phyloP scores from a whole-genome alignment of 2,329 filamentous ascomycete genomes.

The Ceratocystis papillata region DNA sequence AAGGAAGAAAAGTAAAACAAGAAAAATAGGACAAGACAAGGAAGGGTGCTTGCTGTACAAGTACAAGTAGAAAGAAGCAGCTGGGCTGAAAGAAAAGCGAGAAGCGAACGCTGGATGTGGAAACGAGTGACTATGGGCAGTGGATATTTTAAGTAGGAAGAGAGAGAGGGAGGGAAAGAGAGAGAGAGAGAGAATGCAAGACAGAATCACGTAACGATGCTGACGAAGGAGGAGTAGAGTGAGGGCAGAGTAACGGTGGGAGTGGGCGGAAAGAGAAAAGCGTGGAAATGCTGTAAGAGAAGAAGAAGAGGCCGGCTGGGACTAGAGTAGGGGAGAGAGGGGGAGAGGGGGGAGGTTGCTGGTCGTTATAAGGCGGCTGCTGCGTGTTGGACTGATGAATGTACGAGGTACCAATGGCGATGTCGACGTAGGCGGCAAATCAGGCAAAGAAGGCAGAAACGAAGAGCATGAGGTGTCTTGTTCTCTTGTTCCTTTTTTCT shows the following conservation, averaged over 20 bases:
- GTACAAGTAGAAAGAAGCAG: too few species aligned
- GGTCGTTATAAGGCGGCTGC: background rate
- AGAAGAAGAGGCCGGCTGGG: background rate
- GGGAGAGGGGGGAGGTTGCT: background rate
- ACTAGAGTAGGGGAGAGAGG: background rate
- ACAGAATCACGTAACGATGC: background rate
- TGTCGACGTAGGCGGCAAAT: too few species aligned
- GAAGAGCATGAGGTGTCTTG: too few species aligned
- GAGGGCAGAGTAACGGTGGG: background rate
- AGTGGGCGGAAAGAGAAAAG: too few species aligned
- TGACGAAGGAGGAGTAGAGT: background rate
- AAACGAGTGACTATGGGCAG: conserved; percentile 7
- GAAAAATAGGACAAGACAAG: too few species aligned
- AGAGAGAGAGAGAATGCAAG: background rate
- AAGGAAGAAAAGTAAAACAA: background rate
- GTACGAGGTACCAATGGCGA: background rate
- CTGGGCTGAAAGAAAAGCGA: conserved; percentile 2
- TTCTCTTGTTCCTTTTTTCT: too few species aligned
- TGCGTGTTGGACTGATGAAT: background rate
- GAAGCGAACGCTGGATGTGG: background rate
- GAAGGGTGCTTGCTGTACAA: too few species aligned
- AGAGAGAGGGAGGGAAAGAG: background rate
- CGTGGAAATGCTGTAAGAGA: background rate
- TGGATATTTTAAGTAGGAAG: background rate
- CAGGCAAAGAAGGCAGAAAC: too few species aligned